Conservation (phyloP, 2,329 filamentous ascomycete genomes). For the Dryadomyces quercus-mongolicae region DNA sequence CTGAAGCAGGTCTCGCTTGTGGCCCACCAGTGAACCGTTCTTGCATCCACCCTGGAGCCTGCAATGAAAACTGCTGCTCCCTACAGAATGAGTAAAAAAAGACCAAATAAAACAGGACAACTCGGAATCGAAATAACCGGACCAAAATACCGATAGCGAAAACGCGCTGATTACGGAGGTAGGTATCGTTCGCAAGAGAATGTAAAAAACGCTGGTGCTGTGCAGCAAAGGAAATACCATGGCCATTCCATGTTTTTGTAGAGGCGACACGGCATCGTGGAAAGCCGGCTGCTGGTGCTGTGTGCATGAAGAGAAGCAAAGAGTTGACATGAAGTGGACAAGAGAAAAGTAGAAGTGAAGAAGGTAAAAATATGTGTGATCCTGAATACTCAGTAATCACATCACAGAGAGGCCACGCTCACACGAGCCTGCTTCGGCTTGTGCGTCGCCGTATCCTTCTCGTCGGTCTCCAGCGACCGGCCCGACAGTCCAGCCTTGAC, state of each 20-base stretch:
- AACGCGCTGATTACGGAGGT: neutral
- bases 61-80: neutral
- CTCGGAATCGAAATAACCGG: neutral
- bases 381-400: neutral
- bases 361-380: too few species aligned
- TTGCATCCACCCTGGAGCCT: neutral
- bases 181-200: conserved; percentile 1
- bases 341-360: conserved; percentile 2
- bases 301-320: neutral
- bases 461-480: conserved; percentile 1
- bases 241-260: neutral
- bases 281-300: neutral
- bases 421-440: neutral
- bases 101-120: neutral
- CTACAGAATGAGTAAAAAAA: neutral
- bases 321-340: too few species aligned
- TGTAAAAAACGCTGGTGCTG: neutral
- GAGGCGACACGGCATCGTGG: neutral
- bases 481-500: conserved; percentile 44
- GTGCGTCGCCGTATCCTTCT: neutral
- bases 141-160: neutral
- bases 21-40: neutral
- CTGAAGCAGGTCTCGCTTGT: neutral
- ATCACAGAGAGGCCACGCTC: neutral
- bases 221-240: neutral